phyloP scores from a whole-genome alignment of 208 protist species.

The Acanthamoeba royreba region DNA sequence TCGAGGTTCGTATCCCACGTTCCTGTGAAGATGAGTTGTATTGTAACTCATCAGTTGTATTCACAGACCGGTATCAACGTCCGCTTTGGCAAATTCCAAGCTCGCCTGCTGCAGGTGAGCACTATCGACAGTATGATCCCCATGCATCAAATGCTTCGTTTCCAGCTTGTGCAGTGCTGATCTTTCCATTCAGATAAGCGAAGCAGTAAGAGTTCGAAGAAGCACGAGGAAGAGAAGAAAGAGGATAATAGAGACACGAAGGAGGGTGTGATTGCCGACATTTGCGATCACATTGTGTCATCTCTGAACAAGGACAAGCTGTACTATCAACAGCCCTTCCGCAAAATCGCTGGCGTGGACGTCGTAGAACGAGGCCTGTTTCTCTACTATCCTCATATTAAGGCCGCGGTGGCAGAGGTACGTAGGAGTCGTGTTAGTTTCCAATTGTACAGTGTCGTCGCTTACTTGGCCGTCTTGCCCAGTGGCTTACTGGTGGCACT shows the following conservation, averaged over 20 bases:
- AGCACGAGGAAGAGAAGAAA: not conserved
- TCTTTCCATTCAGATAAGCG: not conserved
- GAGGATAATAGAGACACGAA: not conserved
- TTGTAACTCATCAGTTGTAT: too few species aligned
- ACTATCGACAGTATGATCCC: not conserved
- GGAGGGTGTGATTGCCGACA: not conserved
- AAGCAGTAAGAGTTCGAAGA: not conserved
- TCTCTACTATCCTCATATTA: constrained; percentile 30
- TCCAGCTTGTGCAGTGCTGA: not conserved
- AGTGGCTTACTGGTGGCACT: constrained; percentile 1
- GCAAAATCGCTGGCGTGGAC: not conserved
- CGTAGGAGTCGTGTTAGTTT: too few species aligned
- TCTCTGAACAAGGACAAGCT: constrained; percentile 12
- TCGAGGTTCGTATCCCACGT: not conserved
- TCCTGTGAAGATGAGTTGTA: too few species aligned
- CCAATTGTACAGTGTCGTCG: too few species aligned
- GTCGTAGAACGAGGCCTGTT: not conserved
- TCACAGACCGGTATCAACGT: not conserved
- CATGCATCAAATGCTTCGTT: not conserved
- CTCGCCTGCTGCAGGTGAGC: not conserved
- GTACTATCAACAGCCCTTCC: constrained; percentile 8
- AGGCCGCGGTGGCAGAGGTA: not conserved
- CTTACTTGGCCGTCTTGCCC: too few species aligned
- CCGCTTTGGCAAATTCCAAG: not conserved
- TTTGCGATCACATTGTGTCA: constrained; percentile 14